Evolutionary conservation across 768 basidiomycete species (phyloP).

Genomic region (Suillus fuscotomentosus): DNA sequence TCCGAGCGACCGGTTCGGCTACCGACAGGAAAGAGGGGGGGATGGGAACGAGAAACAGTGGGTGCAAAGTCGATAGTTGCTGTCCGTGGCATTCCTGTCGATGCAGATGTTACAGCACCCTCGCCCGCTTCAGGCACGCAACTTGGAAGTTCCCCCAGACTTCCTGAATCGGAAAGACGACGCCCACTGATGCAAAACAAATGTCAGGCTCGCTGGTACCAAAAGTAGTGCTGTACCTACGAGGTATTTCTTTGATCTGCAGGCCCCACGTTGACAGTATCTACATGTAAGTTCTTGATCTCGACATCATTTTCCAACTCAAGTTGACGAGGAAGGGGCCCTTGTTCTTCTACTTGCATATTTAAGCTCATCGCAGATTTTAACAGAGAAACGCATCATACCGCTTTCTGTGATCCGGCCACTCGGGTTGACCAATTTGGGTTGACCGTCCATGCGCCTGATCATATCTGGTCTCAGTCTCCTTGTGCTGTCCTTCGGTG

Average conservation of each 20-base stretch:
- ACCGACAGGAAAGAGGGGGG: slow-evolving; percentile 22
- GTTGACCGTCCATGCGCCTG: slow-evolving; percentile 64
- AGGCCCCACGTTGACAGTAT: not conserved
- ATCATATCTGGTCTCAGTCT: slow-evolving; percentile 73
- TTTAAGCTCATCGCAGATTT: slow-evolving; percentile 9
- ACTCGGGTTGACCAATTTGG: slow-evolving; percentile 70
- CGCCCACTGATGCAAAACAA: not conserved
- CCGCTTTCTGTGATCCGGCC: slow-evolving; percentile 61
- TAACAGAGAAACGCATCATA: slow-evolving; percentile 15
- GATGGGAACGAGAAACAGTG: slow-evolving; percentile 25
- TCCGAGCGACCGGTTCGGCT: slow-evolving; percentile 20
- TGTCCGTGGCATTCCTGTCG: slow-evolving; percentile 34
- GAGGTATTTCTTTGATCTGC: not conserved
- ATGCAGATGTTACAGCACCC: not conserved
- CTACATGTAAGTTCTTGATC: slow-evolving; percentile 1
- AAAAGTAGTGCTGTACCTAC: slow-evolving; percentile 2
- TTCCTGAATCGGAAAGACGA: slow-evolving; percentile 39
- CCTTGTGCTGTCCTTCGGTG: slow-evolving; percentile 21
- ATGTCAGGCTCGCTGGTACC: slow-evolving; percentile 8
- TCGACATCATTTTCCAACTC: not conserved
- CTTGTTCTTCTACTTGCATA: not conserved
- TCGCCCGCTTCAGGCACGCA: not conserved
- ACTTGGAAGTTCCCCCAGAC: slow-evolving; percentile 5
- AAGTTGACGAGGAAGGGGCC: slow-evolving; percentile 6
- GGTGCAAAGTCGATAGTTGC: slow-evolving; percentile 55